phyloP scores from a whole-genome alignment of 106 monocot genomes.

The Chionographis japonica region DNA sequence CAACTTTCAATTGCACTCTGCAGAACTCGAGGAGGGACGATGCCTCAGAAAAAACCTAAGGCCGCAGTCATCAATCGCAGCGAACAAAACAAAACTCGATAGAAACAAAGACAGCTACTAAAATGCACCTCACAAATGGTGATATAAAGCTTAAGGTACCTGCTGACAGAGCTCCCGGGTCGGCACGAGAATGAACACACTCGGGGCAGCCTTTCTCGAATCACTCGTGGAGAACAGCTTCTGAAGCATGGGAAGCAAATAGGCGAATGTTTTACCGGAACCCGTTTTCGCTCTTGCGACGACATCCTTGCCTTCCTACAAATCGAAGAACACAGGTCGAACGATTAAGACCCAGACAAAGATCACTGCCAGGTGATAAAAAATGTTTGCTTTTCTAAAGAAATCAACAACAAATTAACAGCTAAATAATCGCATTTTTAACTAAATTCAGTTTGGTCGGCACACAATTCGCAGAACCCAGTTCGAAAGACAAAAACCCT shows the following conservation, averaged over 20 bases:
- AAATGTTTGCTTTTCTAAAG: no score
- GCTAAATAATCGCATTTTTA: no score
- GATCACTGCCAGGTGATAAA: no score
- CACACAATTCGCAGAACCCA: no score
- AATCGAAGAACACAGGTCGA: no score
- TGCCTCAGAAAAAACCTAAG: constrained; percentile 62
- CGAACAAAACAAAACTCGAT: background rate
- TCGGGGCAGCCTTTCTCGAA: constrained; percentile 42
- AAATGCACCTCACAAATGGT: background rate
- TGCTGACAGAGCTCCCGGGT: constrained; percentile 80
- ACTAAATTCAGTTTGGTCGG: no score
- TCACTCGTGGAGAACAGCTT: constrained; percentile 50
- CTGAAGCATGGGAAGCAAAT: constrained; percentile 85
- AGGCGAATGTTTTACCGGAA: constrained; percentile 85
- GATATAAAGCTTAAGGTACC: constrained; percentile 19
- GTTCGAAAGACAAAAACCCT: no score
- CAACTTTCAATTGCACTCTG: constrained; percentile 58
- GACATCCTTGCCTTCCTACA: constrained; percentile 86
- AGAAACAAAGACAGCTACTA: background rate
- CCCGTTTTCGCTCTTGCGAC: constrained; percentile 85
- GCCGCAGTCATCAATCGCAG: background rate
- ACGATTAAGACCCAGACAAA: no score
- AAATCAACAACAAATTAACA: no score
- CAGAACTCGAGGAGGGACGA: constrained; percentile 73
- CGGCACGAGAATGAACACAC: constrained; percentile 67